These are phyloP conservation scores for Porcisia hertigi DNA, from an alignment of 208 protist genomes.

Conservation along the genomic window DNA sequence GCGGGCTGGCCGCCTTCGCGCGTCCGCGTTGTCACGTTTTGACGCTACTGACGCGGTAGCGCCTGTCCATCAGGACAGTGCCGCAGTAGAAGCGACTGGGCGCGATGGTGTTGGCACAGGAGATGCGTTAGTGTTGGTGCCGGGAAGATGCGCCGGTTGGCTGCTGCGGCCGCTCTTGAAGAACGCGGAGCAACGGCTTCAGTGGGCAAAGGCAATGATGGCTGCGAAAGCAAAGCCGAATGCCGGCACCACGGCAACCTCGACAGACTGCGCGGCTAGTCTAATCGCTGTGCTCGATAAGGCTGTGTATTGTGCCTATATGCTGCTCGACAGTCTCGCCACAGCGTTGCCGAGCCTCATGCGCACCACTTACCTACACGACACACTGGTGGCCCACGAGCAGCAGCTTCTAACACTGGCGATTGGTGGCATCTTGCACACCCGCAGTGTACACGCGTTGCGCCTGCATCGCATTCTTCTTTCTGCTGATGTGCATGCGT, in stretches of 20 bases:
- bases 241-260: neutral
- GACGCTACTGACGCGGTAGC: neutral
- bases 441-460: conserved; percentile 26
- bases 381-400: conserved; percentile 50
- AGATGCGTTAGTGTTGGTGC: conserved; percentile 7
- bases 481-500: conserved; percentile 41
- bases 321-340: conserved; percentile 36
- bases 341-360: conserved; percentile 39
- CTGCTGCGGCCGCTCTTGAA: conserved; percentile 56
- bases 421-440: conserved; percentile 44
- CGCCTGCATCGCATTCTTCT: conserved; percentile 57
- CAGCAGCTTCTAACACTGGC: conserved; percentile 37
- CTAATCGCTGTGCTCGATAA: conserved; percentile 34
- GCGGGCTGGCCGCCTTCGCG: neutral
- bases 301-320: conserved; percentile 32
- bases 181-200: conserved; percentile 54
- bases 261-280: conserved; percentile 2
- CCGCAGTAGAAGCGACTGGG: neutral
- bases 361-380: conserved; percentile 45
- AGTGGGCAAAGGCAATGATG: conserved; percentile 35
- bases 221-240: conserved; percentile 19
- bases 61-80: neutral
- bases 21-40: neutral
- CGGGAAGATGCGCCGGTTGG: conserved; percentile 36
- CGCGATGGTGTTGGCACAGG: neutral